phyloP scores from a whole-genome alignment of 2,329 filamentous ascomycete genomes.

The Chalaropsis thielavioides region DNA sequence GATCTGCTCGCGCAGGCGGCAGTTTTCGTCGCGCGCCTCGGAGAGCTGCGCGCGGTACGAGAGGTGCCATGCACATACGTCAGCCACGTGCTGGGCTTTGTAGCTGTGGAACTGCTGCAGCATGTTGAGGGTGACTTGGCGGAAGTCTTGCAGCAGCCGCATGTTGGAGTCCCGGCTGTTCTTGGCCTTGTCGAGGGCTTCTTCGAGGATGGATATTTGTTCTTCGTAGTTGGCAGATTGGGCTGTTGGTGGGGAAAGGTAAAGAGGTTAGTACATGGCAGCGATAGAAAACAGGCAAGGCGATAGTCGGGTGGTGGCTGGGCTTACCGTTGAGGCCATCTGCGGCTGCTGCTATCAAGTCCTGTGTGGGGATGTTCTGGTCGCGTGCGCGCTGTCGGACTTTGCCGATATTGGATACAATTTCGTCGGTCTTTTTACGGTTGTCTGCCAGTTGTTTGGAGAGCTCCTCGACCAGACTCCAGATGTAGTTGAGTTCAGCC shows the following conservation, averaged over 20 bases:
- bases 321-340: constrained; percentile 42
- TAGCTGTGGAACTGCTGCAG: constrained; percentile 51
- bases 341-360: constrained; percentile 40
- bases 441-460: constrained; percentile 49
- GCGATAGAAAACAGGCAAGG: background rate
- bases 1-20: constrained; percentile 47
- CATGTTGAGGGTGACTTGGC: constrained; percentile 40
- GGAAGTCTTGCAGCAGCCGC: constrained; percentile 42
- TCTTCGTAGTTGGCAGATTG: constrained; percentile 47
- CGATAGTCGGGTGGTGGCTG: background rate
- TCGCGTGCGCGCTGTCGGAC: constrained; percentile 43
- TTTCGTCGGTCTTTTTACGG: constrained; percentile 45
- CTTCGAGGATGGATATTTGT: constrained; percentile 45
- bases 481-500: constrained; percentile 53
- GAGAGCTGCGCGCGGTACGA: constrained; percentile 51
- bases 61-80: constrained; percentile 50
- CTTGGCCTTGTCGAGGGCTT: constrained; percentile 47
- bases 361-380: constrained; percentile 41
- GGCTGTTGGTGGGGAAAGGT: constrained; percentile 26
- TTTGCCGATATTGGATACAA: constrained; percentile 47
- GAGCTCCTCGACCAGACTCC: constrained; percentile 52
- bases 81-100: constrained; percentile 47
- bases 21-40: constrained; percentile 50
- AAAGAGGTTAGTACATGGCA: background rate
- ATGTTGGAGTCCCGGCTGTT: constrained; percentile 47